phyloP scores from a whole-genome alignment of 2,329 filamentous ascomycete genomes.

The Mollisiaceae sp. region DNA sequence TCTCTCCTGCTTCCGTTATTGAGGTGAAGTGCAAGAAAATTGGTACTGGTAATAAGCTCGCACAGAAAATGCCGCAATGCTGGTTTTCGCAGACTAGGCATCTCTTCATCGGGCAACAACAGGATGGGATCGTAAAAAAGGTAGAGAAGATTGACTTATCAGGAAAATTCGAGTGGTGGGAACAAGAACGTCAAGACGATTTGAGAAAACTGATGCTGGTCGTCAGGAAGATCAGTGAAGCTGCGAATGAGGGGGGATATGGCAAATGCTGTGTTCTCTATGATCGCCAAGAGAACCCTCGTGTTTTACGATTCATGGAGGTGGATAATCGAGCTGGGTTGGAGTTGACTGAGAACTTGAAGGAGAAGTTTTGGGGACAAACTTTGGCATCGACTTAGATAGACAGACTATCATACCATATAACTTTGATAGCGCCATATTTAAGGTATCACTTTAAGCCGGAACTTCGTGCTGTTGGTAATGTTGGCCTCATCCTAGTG shows the following conservation, averaged over 20 bases:
- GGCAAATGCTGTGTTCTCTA: neutral
- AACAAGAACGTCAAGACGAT: neutral
- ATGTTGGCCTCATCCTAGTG: neutral
- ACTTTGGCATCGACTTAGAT: neutral
- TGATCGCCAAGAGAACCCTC: neutral
- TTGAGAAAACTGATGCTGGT: neutral
- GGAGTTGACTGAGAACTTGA: neutral
- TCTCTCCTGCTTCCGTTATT: neutral
- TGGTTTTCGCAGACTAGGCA: neutral
- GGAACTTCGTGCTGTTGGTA: neutral
- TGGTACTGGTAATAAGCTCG: neutral
- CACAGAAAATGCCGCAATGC: neutral
- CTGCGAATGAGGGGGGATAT: neutral
- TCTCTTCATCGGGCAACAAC: neutral
- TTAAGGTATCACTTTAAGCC: too few species aligned
- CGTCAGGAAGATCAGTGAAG: neutral
- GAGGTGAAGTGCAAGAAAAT: neutral
- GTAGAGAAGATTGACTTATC: neutral
- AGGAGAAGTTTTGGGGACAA: neutral
- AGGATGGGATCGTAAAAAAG: neutral
- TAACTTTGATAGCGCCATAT: too few species aligned
- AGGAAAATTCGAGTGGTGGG: neutral
- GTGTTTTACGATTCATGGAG: neutral
- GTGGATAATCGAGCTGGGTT: neutral
- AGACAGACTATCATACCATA: neutral